Evolutionary conservation across 768 basidiomycete genomes (phyloP), one percentile per base, ranked within the genome.

Genomic region (Mycena floridula): DNA sequence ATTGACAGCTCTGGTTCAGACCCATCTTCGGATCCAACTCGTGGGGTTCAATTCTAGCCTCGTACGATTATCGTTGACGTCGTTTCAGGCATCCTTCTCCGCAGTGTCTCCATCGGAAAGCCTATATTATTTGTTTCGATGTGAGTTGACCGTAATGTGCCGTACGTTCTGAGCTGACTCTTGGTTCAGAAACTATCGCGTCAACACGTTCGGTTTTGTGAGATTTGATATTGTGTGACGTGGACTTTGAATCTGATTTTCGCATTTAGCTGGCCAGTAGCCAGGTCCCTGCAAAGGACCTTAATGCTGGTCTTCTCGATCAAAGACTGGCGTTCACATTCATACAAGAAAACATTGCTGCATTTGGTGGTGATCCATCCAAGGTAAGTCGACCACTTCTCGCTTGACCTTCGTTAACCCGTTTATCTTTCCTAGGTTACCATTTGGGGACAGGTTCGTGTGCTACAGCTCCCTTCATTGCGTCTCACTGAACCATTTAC

Each of bases 231-330:
- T 45, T 8, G 18, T 0, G 13, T 7, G 48, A 30, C 4, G 7
- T 25, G 38, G 15, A 7, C 2, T 11, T 32, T 32, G 3, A 6
- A 25, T 20, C 26, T 20, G 21, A 36, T 39, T 26, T 25, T 15
- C 21, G 13, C 7, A 18, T 7, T n/a, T 20, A 76, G 72, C 62
- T 81, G 22, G 61, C 79, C 2, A 79, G 78, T 44, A 46, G 59
- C 1, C 58, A 64, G 42, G 66, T 77, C 5, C 59, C 64, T 1
- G 59, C 73, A 0, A 54, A 73, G 48, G 74, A 80, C 49, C 61
- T 81, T 22, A 83, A 84, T 49, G 69, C 70, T 2, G 82, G 82
- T 12, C 60, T 85, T 13, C 64, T 63, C 25, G 85, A 88, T 55
- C 81, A 85, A 58, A 63, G 69, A 1, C 63, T 68, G 25, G 81